These are phyloP conservation scores for Raphanus raphanistrum DNA, from an alignment of 345 rosid genomes.

Conservation along the genomic window DNA sequence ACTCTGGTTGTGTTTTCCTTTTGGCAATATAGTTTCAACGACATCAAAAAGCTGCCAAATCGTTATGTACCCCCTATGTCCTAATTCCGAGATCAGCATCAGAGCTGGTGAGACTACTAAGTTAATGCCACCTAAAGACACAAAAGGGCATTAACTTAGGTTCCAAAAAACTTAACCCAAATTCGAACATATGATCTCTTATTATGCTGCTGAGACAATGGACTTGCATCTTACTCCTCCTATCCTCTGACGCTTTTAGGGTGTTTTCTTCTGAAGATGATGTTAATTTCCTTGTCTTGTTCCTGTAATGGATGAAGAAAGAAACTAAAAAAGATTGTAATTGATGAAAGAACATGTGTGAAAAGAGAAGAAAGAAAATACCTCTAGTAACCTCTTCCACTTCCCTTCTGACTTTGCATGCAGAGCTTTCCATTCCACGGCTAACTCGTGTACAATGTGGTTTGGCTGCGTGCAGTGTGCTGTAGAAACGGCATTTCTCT, in stretches of 20 bases:
- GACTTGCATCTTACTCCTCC: neutral
- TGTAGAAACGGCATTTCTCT: slow-evolving; percentile 32
- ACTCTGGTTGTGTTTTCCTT: neutral
- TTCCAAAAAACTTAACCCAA: slow-evolving; percentile 11
- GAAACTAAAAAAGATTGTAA: neutral
- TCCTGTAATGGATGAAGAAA: slow-evolving; percentile 12
- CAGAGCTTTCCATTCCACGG: slow-evolving; percentile 21
- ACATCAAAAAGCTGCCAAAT: slow-evolving; percentile 12
- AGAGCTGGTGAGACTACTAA: slow-evolving; percentile 5
- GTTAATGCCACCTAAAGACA: slow-evolving; percentile 12
- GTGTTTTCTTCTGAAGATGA: neutral
- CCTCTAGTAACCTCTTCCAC: slow-evolving; percentile 22
- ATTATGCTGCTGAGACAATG: slow-evolving; percentile 5
- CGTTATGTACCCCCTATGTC: slow-evolving; percentile 10
- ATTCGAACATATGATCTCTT: neutral
- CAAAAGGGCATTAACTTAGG: slow-evolving; percentile 6
- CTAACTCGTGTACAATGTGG: slow-evolving; percentile 28
- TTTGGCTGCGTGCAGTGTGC: slow-evolving; percentile 34
- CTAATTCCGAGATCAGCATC: slow-evolving; percentile 8
- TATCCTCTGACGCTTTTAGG: neutral
- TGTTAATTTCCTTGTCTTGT: slow-evolving; percentile 29
- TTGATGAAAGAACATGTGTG: neutral
- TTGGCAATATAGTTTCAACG: neutral
- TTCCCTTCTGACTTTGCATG: slow-evolving; percentile 14
- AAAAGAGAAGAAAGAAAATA: slow-evolving; percentile 22